Base-by-base conservation (phyloP, 106 monocot species). In the Dioscorea zingiberensis region DNA sequence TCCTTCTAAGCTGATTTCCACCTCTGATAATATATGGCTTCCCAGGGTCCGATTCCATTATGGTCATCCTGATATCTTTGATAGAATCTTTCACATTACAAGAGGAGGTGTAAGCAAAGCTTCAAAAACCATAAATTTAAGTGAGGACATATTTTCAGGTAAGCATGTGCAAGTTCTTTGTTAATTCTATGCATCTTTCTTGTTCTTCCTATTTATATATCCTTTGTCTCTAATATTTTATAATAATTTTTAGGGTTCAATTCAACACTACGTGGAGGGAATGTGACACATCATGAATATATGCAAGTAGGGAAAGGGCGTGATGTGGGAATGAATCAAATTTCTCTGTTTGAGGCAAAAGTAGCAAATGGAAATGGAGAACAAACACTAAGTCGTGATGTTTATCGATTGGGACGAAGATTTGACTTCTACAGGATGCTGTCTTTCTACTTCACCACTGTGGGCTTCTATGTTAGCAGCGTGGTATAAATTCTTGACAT, bases 291-390 rank as follows among this genome's bases (percentile, higher is more conserved):
- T 78, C 87, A 86, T 72, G 95, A 95, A 71, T 95, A 95, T 65
- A 91, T 95, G 59, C 92, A 98, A 79, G 97, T 98, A 47, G 97
- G 97, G 16, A 98, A 98, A 61, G 97, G 97, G 2, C 86, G 97
- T 65, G 97, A 98, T 76, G 97, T 98, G 17, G 97, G 97, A 48
- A 72, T 98, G 88, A 98, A 98, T 69, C 97, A 98, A 67, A 89
- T 98, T 67, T 98, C 97, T 15, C 68, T 73, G 54, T 98, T 98
- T 82, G 97, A 98, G 65, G 97, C 97, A 25, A 98, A 98, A 64
- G 92, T 98, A 8, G 85, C 97, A 51, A 92, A 84, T 79, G 97
- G 97, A 24, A 98, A 98, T 84, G 97, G 88, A 38, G 97, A 98
- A 54, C 97, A 98, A 71, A 89, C 92, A 62, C 68, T 98, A 1